A percentile compares a stretch with the other conserved stretches of the same genome.
Evolutionary conservation across 139 green algal species (phyloP).

Genomic region (Auxenochlorella pyrenoidosa): DNA sequence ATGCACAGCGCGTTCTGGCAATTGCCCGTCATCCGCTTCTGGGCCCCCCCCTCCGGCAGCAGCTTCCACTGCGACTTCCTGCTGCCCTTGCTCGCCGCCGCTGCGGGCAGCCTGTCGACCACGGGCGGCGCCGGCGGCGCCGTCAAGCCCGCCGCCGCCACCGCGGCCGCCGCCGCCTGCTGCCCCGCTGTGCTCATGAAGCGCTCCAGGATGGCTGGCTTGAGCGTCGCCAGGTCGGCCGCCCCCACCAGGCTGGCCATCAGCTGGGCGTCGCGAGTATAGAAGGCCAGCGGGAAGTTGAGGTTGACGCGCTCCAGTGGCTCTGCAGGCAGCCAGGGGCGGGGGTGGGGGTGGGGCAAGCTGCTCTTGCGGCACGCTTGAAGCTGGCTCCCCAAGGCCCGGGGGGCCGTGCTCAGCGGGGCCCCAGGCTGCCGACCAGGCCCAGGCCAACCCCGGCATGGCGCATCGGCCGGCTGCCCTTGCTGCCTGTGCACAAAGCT

Average conservation of each 20-base stretch:
- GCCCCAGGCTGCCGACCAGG: no score
- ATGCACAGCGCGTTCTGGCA: background rate
- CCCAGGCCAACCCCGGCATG: no score
- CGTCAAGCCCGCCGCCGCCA: background rate
- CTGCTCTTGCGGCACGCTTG: no score
- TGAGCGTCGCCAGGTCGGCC: no score
- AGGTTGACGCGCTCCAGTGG: background rate
- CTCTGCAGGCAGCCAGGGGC: background rate
- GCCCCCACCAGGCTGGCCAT: background rate
- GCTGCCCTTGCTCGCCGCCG: background rate
- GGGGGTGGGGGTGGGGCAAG: background rate
- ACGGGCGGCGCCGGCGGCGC: background rate
- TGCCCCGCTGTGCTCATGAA: no score
- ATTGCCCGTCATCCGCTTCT: background rate
- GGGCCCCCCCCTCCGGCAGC: background rate
- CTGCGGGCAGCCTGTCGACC: background rate
- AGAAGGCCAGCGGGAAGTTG: background rate
- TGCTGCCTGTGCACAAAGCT: no score
- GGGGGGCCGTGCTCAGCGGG: no score
- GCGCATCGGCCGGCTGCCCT: no score
- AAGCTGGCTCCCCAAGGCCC: no score
- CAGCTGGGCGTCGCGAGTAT: background rate
- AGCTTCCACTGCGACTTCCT: background rate
- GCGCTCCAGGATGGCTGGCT: no score
- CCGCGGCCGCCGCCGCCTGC: background rate